Base-by-base conservation (phyloP, 2,329 filamentous ascomycete genomes). In the Aspergillus eucalypticola region DNA sequence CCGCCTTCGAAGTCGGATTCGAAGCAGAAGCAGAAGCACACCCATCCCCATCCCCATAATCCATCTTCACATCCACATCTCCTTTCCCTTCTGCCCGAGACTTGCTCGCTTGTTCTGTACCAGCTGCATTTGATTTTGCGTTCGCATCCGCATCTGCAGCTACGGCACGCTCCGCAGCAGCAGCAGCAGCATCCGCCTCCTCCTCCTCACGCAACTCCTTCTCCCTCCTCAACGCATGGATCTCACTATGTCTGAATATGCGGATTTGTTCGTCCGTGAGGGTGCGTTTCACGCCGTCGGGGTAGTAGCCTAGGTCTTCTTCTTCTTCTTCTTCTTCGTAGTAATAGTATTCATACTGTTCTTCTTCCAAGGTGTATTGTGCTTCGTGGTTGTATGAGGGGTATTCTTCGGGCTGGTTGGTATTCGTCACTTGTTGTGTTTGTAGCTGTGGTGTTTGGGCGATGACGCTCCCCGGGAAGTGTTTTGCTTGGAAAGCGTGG, bases 261-360 rank as follows among this genome's bases (percentile, higher is more conserved):
- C 86, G 86, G 67, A 97, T 91, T 79, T 97, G 91, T 67, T 92
- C 90, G 70, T 97, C 91, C 8, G 93, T 97, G 68, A 98, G 81
- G 17, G 92, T 96, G 42, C 94, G 89, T 73, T 95, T 95, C 62
- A 88, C 86, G 3, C 94, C 93, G 71, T 98, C 93, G 1, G 85
- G 77, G 67, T 98, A 98, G 75, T 91, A 94, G 17, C 92, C 94
- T 15, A 97, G 80, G 1, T 79, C 86, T 70, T 91, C 89, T 17
- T 76, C 70, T 5, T 76, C 46, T 17, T 70, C 55, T 11, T 69
- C 52, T 8, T 65, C 25, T 25, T 25, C 25, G 7, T 25, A 2
- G 5, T 7, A 25, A 10, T 29, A 10, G 27, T 44, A 27, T 23
- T 42, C 25, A 8, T 25, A 25, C 7, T 25, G 6, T 8, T 27